Base-by-base conservation (phyloP, 306 rosid genomes). In the Betula pendula region DNA sequence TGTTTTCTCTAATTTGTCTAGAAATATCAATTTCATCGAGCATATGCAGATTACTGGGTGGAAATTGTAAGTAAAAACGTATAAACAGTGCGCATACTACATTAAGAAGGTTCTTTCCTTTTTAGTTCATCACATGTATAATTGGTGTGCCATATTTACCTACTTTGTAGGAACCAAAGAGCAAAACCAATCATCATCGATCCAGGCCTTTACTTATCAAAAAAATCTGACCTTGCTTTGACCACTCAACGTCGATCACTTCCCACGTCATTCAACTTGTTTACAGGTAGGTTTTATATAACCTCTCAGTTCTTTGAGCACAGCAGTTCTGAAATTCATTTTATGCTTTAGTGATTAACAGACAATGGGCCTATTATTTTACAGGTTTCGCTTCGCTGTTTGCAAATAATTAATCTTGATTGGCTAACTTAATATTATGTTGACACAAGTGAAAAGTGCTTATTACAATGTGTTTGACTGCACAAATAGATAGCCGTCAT, bases 221-320 rank as follows among this genome's bases (percentile, higher is more conserved):
- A 85, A 75, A 95, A 95, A 74, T 95, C 97, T 44, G 94, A 91
- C 79, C 59, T 95, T 79, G 92, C 97, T 71, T 78, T 66, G 82
- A 95, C 99, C 2, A 85, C 90, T 80, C 99, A 95, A 70, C 89
- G 88, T 17, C 90, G 99, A 53, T 84, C 99, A 24, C 93, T 95
- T 80, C 99, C 99, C 40, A 85, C 98, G 0, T 82, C 96, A 4
- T 95, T 89, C 81, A 89, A 84, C 71, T 79, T 95, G 83, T 96
- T 89, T 74, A 95, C 98, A 33, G 70, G 70, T 35, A 65, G 17
- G 70, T 65, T 33, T 29, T n/a, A 65, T 65, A 15, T 19, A 35
- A 33, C 14, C 17, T 35, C 44, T 17, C 24, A 65, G 48, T 38
- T 38, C 29, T 4, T 66, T 19, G 47, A 66, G 49, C 9, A 6